Base-by-base conservation (phyloP, 2,329 filamentous ascomycete species). In the Dothideomycetes sp. region DNA sequence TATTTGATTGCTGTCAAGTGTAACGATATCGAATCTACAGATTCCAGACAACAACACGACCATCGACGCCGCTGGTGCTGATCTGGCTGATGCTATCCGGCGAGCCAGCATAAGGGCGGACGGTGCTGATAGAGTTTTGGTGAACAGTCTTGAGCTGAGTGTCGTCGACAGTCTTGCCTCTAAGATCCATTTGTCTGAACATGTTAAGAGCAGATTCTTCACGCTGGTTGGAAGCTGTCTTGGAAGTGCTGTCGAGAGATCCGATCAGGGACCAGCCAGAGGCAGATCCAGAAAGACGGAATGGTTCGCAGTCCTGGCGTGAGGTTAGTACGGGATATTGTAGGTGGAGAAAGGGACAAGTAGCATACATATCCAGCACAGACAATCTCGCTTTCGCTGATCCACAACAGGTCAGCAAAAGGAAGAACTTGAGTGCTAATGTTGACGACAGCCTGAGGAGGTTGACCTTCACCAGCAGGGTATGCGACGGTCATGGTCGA, bases 111-210 rank as follows among this genome's bases (percentile, higher is more conserved):
- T 82, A 95, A 15, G 77, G 71, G 30, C 91, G 77, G 36, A 98
- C 69, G 2, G 80, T 94, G 56, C 77, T 86, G 58, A 98, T 84
- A 18, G 88, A 94, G 66, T 98, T 98, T 62, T 98, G 91, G 64
- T 98, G 91, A 33, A 91, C 78, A 9, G 91, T 96, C 67, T 86
- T 91, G 52, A 98, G 72, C 67, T 94, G 84, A 4, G 88, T 95
- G 60, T 96, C 88, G 55, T 94, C 87, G 58, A 85, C 85, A 42
- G 73, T 69, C 65, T 94, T 94, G 47, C 91, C 91, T 73, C 91
- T 94, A 50, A 98, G 73, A 64, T 98, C 91, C 91, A 98, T 96
- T 69, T 95, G 88, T 55, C 80, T 78, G 69, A 98, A 98, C 86
- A 96, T 94, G 64, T 96, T 94, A 61, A 95, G 69, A 17, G 91